phyloP scores from a whole-genome alignment of 257 asterid species.

The Penstemon barbatus region DNA sequence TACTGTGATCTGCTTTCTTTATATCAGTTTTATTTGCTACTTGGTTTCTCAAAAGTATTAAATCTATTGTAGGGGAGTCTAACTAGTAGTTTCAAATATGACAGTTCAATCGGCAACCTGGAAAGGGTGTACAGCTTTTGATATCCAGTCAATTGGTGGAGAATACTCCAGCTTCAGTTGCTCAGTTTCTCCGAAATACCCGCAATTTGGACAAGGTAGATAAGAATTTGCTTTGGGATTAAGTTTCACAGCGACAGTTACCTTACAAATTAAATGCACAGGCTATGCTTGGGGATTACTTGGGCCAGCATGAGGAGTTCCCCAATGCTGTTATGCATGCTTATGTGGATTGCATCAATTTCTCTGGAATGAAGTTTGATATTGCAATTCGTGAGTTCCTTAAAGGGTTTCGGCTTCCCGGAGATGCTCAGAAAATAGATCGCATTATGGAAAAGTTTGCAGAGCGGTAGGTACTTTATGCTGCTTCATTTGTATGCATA shows the following conservation, averaged over 20 bases:
- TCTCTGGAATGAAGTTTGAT: conserved; percentile 89
- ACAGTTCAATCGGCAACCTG: conserved; percentile 89
- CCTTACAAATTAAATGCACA: conserved; percentile 41
- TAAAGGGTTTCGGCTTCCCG: conserved; percentile 96
- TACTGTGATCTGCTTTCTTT: conserved; percentile 24
- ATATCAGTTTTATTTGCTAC: conserved; percentile 16
- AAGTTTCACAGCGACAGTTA: conserved; percentile 22
- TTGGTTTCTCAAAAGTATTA: not conserved
- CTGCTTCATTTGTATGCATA: conserved; percentile 26
- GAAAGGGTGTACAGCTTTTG: conserved; percentile 72
- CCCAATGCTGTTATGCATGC: conserved; percentile 99
- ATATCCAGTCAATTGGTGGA: conserved; percentile 84
- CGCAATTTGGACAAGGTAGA: conserved; percentile 87
- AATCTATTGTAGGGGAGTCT: conserved; percentile 26
- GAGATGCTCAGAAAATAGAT: conserved; percentile 99
- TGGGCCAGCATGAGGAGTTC: conserved; percentile 98
- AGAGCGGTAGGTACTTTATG: conserved; percentile 71
- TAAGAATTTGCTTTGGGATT: conserved; percentile 23
- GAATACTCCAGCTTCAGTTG: conserved; percentile 78
- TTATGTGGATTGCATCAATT: conserved; percentile 87
- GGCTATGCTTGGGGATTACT: conserved; percentile 93
- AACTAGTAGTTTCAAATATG: conserved; percentile 32
- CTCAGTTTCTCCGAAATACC: conserved; percentile 81
- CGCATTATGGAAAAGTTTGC: conserved; percentile 99
- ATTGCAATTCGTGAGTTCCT: conserved; percentile 93